Conservation (phyloP, 2,329 filamentous ascomycete species). For the Colletotrichum cereale region DNA sequence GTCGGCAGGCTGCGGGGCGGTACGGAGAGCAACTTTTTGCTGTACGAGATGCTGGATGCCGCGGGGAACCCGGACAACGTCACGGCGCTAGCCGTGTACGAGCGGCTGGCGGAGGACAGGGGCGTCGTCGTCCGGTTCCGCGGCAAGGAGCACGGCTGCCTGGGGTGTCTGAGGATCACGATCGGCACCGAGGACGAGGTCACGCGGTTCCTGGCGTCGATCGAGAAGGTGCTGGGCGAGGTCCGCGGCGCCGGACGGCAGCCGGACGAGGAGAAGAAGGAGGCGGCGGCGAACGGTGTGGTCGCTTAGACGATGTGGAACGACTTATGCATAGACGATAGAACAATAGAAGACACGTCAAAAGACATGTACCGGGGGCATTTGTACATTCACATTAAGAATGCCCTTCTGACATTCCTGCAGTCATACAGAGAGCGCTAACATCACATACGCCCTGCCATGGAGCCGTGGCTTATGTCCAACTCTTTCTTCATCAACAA, state of each 20-base stretch:
- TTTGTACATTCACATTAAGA: background rate
- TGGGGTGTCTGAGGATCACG: constrained; percentile 90
- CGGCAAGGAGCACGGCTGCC: constrained; percentile 90
- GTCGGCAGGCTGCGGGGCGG: constrained; percentile 87
- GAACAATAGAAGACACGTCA: constrained; percentile 8
- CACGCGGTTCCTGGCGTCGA: constrained; percentile 78
- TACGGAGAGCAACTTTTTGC: constrained; percentile 85
- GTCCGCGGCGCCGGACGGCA: constrained; percentile 51
- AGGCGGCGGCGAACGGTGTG: constrained; percentile 52
- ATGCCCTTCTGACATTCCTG: background rate
- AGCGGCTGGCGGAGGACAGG: constrained; percentile 83
- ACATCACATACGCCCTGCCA: background rate
- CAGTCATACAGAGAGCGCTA: background rate
- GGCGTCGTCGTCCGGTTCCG: constrained; percentile 95
- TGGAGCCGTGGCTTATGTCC: background rate
- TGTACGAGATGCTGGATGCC: constrained; percentile 86
- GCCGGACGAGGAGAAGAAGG: constrained; percentile 52
- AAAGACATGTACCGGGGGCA: background rate
- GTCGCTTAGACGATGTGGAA: constrained; percentile 48
- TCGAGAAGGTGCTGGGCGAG: constrained; percentile 65
- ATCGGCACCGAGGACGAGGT: constrained; percentile 92
- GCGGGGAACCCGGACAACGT: constrained; percentile 82
- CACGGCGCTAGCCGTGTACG: constrained; percentile 83
- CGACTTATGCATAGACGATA: constrained; percentile 27
- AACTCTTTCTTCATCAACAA: background rate